Evolutionary conservation across 495 filamentous ascomycete genomes (phyloP).

Genomic region (Penicillium cataractarum): DNA sequence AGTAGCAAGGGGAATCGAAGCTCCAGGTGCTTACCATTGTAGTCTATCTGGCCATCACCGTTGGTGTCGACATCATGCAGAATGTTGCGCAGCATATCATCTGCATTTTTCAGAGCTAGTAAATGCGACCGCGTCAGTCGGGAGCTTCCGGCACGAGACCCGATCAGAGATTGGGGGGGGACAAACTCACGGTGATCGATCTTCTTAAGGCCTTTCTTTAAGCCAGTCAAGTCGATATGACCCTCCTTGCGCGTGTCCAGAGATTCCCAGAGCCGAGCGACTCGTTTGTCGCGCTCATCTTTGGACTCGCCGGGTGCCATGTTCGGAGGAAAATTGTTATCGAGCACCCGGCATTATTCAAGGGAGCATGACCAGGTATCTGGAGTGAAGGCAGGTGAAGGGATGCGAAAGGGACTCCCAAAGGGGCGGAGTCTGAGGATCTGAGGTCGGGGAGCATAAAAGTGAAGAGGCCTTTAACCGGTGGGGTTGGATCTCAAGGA

Average conservation of each 20-base stretch:
- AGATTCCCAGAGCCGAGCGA: constrained; percentile 77
- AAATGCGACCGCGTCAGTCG: constrained; percentile 34
- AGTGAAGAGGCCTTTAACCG: constrained; percentile 12
- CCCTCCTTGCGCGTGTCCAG: constrained; percentile 78
- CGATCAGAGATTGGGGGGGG: constrained; percentile 17
- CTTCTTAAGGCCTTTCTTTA: constrained; percentile 81
- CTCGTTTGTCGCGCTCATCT: constrained; percentile 72
- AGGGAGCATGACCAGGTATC: constrained; percentile 17
- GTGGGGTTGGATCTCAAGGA: constrained; percentile 17
- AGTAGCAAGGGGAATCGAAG: constrained; percentile 10
- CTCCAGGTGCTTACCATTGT: constrained; percentile 65
- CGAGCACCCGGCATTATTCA: constrained; percentile 46
- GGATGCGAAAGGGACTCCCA: constrained; percentile 3
- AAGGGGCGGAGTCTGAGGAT: not conserved
- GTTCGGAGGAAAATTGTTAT: constrained; percentile 44
- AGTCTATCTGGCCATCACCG: constrained; percentile 87
- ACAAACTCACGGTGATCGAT: constrained; percentile 86
- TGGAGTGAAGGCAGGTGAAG: not conserved
- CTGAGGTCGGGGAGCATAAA: constrained; percentile 10
- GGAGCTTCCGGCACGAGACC: constrained; percentile 30
- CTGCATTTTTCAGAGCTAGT: constrained; percentile 90
- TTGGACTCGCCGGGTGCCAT: constrained; percentile 63
- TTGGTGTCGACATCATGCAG: constrained; percentile 81
- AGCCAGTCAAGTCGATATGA: constrained; percentile 76
- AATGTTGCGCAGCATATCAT: constrained; percentile 79